Base-by-base conservation (phyloP, 2,329 filamentous ascomycete species). In the Microcera coccophila region DNA sequence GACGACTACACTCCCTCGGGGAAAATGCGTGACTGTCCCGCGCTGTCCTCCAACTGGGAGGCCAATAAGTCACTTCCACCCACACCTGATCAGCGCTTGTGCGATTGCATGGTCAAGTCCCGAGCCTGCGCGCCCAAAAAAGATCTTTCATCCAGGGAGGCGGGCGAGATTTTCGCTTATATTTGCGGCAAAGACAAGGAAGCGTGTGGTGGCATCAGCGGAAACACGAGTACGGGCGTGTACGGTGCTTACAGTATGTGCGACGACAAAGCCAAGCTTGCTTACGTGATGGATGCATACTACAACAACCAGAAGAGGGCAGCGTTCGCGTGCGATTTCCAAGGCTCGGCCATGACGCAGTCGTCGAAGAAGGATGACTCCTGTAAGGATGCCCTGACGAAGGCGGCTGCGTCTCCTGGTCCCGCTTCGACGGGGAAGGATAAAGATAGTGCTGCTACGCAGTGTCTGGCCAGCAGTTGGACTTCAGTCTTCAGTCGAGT, bases 241-340 rank as follows among this genome's bases (percentile, higher is more conserved):
- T 93, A 87, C 65, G 87, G 87, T 55, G 78, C 85, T 36, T 89
- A 87, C 74, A 79, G 81, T 65, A 88, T 89, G 81, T 94, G 87
- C 74, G 73, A 74, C 54, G 60, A 78, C 57, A 74, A 75, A 54
- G 75, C 87, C 67, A 79, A 90, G 75, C 79, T 94, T 29, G 79
- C 79, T 44, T 90, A 79, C 63, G 84, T 81, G 37, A 77, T 90
- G 53, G 81, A 90, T 70, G 68, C 79, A 55, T 91, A 90, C 75
- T 87, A 85, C 72, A 62, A 73, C 53, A 66, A 65, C 53, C 73
- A 82, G 59, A 70, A 74, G 53, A 72, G 72, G 48, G 66, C 68
- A 37, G 61, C 69, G 19, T 68, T 69, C 41, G 83, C 87, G 21
- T 94, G 87, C 63, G 74, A 81, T 72, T 90, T 90, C 68, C 70